Conservation (phyloP, 352 stramenopile species). For the Phytophthora sansomeana region DNA sequence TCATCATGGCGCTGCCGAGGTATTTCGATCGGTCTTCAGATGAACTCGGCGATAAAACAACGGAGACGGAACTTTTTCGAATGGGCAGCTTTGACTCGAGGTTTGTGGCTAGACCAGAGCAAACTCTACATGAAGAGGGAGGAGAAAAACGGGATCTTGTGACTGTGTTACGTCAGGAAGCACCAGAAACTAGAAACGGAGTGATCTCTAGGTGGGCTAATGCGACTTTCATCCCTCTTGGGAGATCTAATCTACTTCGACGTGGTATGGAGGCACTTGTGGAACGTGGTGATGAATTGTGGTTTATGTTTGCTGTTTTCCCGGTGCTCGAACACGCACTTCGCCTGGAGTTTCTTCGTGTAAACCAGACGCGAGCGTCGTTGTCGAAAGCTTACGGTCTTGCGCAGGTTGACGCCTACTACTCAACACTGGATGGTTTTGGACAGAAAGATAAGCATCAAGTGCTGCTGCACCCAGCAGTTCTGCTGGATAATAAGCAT, state of each 20-base stretch:
- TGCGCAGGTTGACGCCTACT: slow-evolving; percentile 77
- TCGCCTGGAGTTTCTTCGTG: slow-evolving; percentile 61
- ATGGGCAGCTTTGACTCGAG: slow-evolving; percentile 28
- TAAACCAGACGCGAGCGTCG: slow-evolving; percentile 42
- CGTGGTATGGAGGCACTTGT: slow-evolving; percentile 39
- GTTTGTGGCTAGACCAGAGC: slow-evolving; percentile 38
- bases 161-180: slow-evolving; percentile 13
- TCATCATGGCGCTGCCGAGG: slow-evolving; percentile 53
- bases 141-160: slow-evolving; percentile 12
- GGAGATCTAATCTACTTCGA: slow-evolving; percentile 44
- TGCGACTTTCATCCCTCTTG: slow-evolving; percentile 50
- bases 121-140: background rate
- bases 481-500: slow-evolving; percentile 30
- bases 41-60: background rate
- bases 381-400: slow-evolving; percentile 48
- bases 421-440: slow-evolving; percentile 83
- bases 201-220: slow-evolving; percentile 14
- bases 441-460: slow-evolving; percentile 82
- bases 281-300: slow-evolving; percentile 50
- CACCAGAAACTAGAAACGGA: slow-evolving; percentile 4
- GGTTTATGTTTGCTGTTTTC: slow-evolving; percentile 64
- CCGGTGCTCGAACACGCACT: slow-evolving; percentile 76
- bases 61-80: slow-evolving; percentile 29
- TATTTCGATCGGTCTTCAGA: slow-evolving; percentile 14
- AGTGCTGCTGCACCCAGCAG: slow-evolving; percentile 58